These are phyloP conservation scores for Silene uniflora DNA, from an alignment of 148 eudicot genomes.

Conservation along the genomic window DNA sequence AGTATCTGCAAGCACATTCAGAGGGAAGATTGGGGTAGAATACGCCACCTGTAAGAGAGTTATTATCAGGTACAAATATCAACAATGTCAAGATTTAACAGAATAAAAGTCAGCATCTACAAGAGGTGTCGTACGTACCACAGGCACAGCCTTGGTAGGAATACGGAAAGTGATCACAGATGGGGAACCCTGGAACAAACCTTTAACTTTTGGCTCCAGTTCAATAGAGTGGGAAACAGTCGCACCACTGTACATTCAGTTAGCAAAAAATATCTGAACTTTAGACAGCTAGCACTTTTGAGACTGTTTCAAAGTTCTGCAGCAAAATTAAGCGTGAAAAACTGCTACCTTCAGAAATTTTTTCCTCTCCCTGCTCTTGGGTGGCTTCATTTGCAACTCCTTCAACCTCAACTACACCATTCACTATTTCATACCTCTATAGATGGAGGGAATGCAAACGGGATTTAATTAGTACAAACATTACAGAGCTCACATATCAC, in stretches of 20 bases:
- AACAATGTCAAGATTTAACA: no score
- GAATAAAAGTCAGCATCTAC: no score
- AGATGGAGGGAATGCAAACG: slow-evolving; percentile 6
- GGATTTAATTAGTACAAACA: neutral
- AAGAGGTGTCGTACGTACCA: slow-evolving; percentile 42
- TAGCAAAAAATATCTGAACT: neutral
- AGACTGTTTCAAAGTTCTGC: neutral
- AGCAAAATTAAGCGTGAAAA: neutral
- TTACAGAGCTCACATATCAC: neutral
- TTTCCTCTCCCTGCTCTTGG: slow-evolving; percentile 39
- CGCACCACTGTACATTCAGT: slow-evolving; percentile 42
- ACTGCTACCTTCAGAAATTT: slow-evolving; percentile 42
- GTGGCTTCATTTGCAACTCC: slow-evolving; percentile 45
- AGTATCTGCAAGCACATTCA: no score
- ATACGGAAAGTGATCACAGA: slow-evolving; percentile 45
- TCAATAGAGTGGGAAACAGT: slow-evolving; percentile 53
- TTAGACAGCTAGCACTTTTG: neutral
- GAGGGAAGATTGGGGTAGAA: no score
- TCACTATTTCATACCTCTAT: slow-evolving; percentile 84
- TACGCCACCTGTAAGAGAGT: slow-evolving; percentile 39
- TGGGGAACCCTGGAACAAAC: slow-evolving; percentile 34
- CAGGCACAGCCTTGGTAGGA: slow-evolving; percentile 41
- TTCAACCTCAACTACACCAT: slow-evolving; percentile 72
- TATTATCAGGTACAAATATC: neutral
- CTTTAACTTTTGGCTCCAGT: slow-evolving; percentile 46